Conservation (phyloP, 108 stramenopile genomes). For the Aureococcus anophagefferens region DNA sequence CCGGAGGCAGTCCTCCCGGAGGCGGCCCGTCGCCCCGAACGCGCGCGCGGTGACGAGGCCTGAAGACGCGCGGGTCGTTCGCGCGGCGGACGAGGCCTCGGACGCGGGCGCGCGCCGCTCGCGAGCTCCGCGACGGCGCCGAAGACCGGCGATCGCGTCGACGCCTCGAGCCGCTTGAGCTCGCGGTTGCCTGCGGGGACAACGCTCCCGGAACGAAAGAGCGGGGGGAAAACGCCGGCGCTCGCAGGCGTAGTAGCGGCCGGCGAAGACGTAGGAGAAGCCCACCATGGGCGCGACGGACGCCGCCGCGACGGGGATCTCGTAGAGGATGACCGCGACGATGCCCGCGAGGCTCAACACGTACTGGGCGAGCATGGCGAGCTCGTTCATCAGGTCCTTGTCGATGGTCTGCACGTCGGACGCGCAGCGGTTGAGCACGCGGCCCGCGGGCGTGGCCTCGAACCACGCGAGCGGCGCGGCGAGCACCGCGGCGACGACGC, state of each 20-base stretch:
- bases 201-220: slow-evolving; percentile 4
- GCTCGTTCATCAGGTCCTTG: slow-evolving; percentile 3
- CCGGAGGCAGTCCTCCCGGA: no score
- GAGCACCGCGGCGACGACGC: slow-evolving; percentile 2
- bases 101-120: no score
- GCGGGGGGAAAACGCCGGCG: slow-evolving; percentile 18
- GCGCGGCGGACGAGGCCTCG: no score
- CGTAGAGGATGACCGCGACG: neutral
- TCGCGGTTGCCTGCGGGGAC: no score
- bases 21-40: no score
- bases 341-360: neutral
- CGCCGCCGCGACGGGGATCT: neutral
- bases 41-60: no score
- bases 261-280: slow-evolving; percentile 35
- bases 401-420: slow-evolving; percentile 1
- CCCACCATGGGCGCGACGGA: neutral
- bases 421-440: slow-evolving; percentile 4
- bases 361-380: neutral
- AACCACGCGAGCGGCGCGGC: slow-evolving; percentile 6
- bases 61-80: no score
- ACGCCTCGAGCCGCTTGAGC: no score
- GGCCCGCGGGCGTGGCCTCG: neutral
- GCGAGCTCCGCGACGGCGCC: no score
- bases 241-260: slow-evolving; percentile 6
- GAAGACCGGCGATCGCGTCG: no score